Percentiles rank a stretch among this genome's conserved stretches.
These are phyloP conservation scores for Straminergon stramineum DNA, from an alignment of 225 moss, liverwort and hornwort species.

Conservation along the genomic window DNA sequence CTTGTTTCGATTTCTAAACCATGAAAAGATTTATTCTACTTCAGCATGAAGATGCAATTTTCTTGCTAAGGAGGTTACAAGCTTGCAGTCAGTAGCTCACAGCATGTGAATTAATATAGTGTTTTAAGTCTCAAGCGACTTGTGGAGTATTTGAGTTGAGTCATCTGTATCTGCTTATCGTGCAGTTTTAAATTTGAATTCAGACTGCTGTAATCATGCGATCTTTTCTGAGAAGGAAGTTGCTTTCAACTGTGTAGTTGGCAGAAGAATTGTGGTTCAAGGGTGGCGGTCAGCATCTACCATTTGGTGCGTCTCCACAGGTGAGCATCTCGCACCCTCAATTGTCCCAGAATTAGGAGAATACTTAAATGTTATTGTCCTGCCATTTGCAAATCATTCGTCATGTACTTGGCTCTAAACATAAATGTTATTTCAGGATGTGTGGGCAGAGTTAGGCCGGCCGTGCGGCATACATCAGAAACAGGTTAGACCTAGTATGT, in stretches of 20 bases:
- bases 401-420: background rate
- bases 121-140: background rate
- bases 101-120: background rate
- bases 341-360: background rate
- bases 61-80: background rate
- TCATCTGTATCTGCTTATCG: background rate
- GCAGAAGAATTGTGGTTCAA: slow-evolving; percentile 81
- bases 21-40: background rate
- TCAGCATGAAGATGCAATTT: background rate
- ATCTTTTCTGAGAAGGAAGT: slow-evolving; percentile 10
- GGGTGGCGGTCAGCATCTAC: slow-evolving; percentile 63
- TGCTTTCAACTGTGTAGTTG: slow-evolving; percentile 50
- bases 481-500: slow-evolving; percentile 35
- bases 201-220: background rate
- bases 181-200: slow-evolving; percentile 9
- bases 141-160: slow-evolving; percentile 10
- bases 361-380: background rate
- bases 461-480: slow-evolving; percentile 93
- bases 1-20: background rate
- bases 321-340: slow-evolving; percentile 8
- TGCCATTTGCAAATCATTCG: background rate
- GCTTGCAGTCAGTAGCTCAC: background rate
- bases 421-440: slow-evolving; percentile 46
- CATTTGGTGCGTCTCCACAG: slow-evolving; percentile 92
- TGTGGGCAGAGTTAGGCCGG: slow-evolving; percentile 84